These are phyloP conservation scores for Sphaerulina populicola DNA, from an alignment of 2,329 filamentous ascomycete genomes.

Conservation along the genomic window DNA sequence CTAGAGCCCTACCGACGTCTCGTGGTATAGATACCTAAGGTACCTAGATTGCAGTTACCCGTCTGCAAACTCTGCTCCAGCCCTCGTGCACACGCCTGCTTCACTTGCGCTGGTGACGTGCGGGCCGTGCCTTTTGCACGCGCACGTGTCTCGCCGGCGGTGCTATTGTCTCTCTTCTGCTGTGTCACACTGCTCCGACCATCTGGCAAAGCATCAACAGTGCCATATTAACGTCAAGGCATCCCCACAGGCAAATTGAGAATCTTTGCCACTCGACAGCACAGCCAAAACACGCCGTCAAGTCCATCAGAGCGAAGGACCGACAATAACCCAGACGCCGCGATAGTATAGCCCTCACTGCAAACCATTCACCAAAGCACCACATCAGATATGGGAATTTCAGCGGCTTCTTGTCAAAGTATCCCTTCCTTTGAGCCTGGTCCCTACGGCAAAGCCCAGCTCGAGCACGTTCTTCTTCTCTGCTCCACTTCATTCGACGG, in stretches of 20 bases:
- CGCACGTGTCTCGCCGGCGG: not conserved
- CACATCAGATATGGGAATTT: slow-evolving; percentile 2
- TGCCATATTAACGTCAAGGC: slow-evolving; percentile 3
- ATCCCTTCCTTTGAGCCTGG: slow-evolving; percentile 3
- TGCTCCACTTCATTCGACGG: slow-evolving; percentile 3
- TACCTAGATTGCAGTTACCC: slow-evolving; percentile 1
- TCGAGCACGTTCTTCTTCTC: slow-evolving; percentile 1
- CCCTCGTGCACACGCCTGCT: not conserved
- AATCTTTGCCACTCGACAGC: slow-evolving; percentile 1
- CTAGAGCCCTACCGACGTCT: not conserved
- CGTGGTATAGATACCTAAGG: not conserved
- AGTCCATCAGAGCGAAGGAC: not conserved
- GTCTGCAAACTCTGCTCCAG: not conserved
- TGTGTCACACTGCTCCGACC: slow-evolving; percentile 7
- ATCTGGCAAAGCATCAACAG: not conserved
- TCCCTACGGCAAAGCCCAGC: slow-evolving; percentile 2
- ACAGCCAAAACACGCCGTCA: not conserved
- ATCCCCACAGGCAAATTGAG: not conserved
- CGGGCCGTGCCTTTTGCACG: slow-evolving; percentile 4
- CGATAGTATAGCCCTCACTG: slow-evolving; percentile 1
- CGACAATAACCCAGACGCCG: not conserved
- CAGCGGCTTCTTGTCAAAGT: not conserved
- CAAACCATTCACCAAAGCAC: not conserved
- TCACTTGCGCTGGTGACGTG: slow-evolving; percentile 6
- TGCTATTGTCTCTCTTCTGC: slow-evolving; percentile 3